A percentile compares a stretch with the other conserved stretches of the same genome.
phyloP scores from a whole-genome alignment of 495 filamentous ascomycete species.

The Penicillium riverlandense region DNA sequence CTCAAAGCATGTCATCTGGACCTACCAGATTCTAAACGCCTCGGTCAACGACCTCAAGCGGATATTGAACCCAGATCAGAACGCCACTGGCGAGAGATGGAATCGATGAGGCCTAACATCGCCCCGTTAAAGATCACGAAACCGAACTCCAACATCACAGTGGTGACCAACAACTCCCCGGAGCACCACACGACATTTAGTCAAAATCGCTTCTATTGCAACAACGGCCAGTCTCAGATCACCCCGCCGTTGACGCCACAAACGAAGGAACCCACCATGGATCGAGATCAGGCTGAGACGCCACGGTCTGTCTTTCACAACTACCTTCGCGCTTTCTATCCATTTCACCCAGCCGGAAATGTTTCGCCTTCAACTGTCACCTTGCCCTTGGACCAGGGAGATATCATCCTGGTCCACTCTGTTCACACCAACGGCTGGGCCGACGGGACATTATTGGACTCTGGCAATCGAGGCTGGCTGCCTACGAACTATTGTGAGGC shows the following conservation, averaged over 20 bases:
- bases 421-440: slow-evolving; percentile 99
- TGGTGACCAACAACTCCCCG: slow-evolving; percentile 29
- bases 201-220: slow-evolving; percentile 21
- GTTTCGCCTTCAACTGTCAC: slow-evolving; percentile 75
- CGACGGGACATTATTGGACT: slow-evolving; percentile 87
- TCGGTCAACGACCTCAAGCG: slow-evolving; percentile 28
- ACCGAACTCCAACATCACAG: slow-evolving; percentile 39
- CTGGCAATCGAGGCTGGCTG: slow-evolving; percentile 89
- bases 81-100: slow-evolving; percentile 20
- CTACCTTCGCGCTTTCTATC: slow-evolving; percentile 93
- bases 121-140: slow-evolving; percentile 71
- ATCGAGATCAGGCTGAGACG: slow-evolving; percentile 37
- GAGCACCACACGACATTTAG: slow-evolving; percentile 9
- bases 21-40: slow-evolving; percentile 18
- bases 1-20: slow-evolving; percentile 27
- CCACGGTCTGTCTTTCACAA: slow-evolving; percentile 74
- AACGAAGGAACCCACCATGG: slow-evolving; percentile 41
- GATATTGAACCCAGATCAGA: slow-evolving; percentile 4
- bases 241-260: slow-evolving; percentile 71
- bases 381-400: slow-evolving; percentile 78
- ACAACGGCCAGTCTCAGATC: slow-evolving; percentile 40
- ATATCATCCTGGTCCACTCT: slow-evolving; percentile 91
- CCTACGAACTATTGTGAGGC: slow-evolving; percentile 98
- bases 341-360: slow-evolving; percentile 73
- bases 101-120: slow-evolving; percentile 46